Evolutionary conservation across 2,329 filamentous ascomycete species (phyloP), one percentile per base, ranked within the genome.

Genomic region (Xylaria sp.): DNA sequence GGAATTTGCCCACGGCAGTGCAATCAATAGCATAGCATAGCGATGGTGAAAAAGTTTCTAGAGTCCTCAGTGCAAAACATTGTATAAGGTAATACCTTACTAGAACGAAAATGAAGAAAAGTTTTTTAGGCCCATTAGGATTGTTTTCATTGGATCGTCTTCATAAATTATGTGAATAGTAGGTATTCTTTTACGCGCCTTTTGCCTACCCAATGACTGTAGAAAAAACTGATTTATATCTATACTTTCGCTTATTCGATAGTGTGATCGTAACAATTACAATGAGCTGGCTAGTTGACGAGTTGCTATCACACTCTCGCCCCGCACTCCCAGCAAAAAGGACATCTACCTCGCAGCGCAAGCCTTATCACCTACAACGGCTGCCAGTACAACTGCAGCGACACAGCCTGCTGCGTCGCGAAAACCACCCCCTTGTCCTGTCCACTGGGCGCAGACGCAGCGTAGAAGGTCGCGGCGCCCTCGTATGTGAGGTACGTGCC

Each of bases 381-480:
- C 29, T 64, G 50, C 68, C 68, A 70, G 44, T 64, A 70, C 29
- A 70, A 44, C 29, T 69, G 63, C 38, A 68, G 29, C 56, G 59
- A 49, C 6, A 70, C 68, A 13, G 62, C 45, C 53, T 68, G 49
- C 42, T 58, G 13, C n/a, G 55, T 59, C 6, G 66, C 61, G 44
- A 49, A 70, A 13, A 70, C 15, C 3, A 63, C 47, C 6, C 62
- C 68, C 51, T 68, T 60, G 29, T 63, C 66, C 56, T 65, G 62
- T 15, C 62, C 68, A n/a, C 25, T 59, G 42, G 68, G 68, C 13
- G 62, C 25, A 0, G 63, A 57, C 25, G 56, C 42, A 15, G 59
- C 65, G 57, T 70, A 70, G 57, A 70, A 70, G 13, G 63, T 59
- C n/a, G 61, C 59, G 38, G 57, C 36, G 11, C 63, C 63, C 10